These are phyloP conservation scores for Styphnolobium japonicum DNA, from an alignment of 306 rosid genomes.

Conservation along the genomic window DNA sequence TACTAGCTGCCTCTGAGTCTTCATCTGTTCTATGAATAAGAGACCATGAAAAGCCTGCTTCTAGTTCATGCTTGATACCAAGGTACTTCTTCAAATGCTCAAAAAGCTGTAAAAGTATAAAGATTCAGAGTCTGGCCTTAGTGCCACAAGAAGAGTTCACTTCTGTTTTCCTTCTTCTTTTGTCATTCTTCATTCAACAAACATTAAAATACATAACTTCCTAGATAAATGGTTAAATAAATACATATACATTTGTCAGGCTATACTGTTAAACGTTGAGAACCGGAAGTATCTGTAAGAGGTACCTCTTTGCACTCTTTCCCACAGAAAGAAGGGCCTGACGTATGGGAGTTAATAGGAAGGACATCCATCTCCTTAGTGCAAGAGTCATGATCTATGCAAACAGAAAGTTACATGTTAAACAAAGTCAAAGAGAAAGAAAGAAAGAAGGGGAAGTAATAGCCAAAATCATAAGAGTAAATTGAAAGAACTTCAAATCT, in stretches of 20 bases:
- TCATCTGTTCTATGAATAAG: slow-evolving; percentile 74
- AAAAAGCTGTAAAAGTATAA: slow-evolving; percentile 60
- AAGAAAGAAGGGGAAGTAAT: background rate
- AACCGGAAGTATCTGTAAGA: background rate
- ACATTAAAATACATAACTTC: slow-evolving; percentile 1
- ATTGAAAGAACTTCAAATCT: slow-evolving; percentile 11
- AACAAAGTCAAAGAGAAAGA: slow-evolving; percentile 24
- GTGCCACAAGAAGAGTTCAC: slow-evolving; percentile 3
- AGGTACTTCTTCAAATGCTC: slow-evolving; percentile 87
- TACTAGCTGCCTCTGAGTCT: slow-evolving; percentile 58
- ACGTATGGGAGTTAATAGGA: slow-evolving; percentile 32
- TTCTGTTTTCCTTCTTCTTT: background rate
- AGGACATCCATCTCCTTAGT: slow-evolving; percentile 45
- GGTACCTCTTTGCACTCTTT: slow-evolving; percentile 88
- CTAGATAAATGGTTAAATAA: background rate
- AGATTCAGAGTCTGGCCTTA: slow-evolving; percentile 1
- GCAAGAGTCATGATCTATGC: slow-evolving; percentile 70
- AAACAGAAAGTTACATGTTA: slow-evolving; percentile 24
- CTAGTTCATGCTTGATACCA: slow-evolving; percentile 85
- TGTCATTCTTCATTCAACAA: background rate
- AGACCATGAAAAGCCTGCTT: slow-evolving; percentile 94
- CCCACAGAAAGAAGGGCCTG: slow-evolving; percentile 61
- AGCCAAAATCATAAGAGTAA: slow-evolving; percentile 1
- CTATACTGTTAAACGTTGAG: background rate
- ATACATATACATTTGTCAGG: slow-evolving; percentile 27